Evolutionary conservation across 2,329 filamentous ascomycete genomes (phyloP), one percentile per base, ranked within the genome.

Genomic region (Pseudogymnoascus sp.): DNA sequence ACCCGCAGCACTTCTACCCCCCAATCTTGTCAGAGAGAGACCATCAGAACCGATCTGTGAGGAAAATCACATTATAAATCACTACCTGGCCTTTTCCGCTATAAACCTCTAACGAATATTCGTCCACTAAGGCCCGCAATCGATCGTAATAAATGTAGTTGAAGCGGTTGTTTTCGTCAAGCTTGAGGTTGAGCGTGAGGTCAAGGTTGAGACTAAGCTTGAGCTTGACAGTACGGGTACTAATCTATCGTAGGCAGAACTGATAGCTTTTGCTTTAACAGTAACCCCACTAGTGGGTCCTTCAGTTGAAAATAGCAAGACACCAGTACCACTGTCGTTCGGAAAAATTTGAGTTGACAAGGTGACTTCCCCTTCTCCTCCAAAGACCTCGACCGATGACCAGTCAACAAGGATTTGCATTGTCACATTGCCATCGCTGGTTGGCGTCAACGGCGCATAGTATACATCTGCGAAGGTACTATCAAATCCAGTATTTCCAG

Each of bases 341-440:
- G 59, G 59, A 23, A 60, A 60, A 37, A 60, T 52, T 41, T 60
- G 59, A 35, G 59, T 38, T 5, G 59, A 37, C 23, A 60, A 38
- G 23, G 59, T 52, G 21, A 41, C 28, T 60, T 60, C 59, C 37
- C 59, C 59, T 37, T 35, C 59, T 21, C 59, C 59, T 25, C 59
- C 59, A 52, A 60, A 60, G 8, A 60, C 59, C 21, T 60, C 59
- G 23, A 60, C 12, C n/a, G 31, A 37, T 16, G 59, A 60, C 59
- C 59, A 60, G 37, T 61, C 59, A 38, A 61, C 7, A 43, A 61
- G 59, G 16, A 61, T 61, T 23, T 6, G 59, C 11, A 61, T 38
- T 61, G 16, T 55, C 16, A 61, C 38, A 3, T 21, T 61, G 38
- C 38, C 59, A 61, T 21, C 59, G 25, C 8, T 18, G 9, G 16